Percentiles rank a stretch among this genome's conserved stretches.
These are phyloP conservation scores for Tuber aestivum DNA, from an alignment of 495 filamentous ascomycete species.

Conservation along the genomic window DNA sequence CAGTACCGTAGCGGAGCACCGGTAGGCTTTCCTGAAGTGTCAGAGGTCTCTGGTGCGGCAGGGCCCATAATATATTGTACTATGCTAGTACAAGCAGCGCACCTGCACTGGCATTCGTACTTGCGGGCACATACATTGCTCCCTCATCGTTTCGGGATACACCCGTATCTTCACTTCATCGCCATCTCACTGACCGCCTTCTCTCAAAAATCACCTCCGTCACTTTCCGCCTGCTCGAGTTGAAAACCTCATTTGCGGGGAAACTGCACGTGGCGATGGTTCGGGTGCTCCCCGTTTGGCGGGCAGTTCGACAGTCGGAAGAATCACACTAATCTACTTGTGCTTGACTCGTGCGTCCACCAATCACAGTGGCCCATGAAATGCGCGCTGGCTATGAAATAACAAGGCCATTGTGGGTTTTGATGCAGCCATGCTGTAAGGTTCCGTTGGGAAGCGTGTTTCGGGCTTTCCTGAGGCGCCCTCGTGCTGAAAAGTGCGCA, in stretches of 20 bases:
- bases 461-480: not conserved
- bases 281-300: not conserved
- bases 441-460: not conserved
- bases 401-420: not conserved
- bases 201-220: not conserved
- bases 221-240: not conserved
- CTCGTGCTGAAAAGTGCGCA: not conserved
- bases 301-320: not conserved
- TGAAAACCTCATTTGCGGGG: constrained; percentile 1
- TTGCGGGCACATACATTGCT: not conserved
- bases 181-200: not conserved
- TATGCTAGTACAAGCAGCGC: too few relatives aligned
- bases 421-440: not conserved
- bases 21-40: not conserved
- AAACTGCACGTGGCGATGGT: not conserved
- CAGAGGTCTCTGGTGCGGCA: not conserved
- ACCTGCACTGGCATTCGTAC: not conserved
- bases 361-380: too few relatives aligned
- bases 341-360: too few relatives aligned
- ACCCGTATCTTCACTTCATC: not conserved
- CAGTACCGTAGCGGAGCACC: not conserved
- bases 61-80: not conserved
- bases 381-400: too few relatives aligned
- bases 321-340: too few relatives aligned
- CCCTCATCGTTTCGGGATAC: not conserved